Evolutionary conservation across 75 land plant species (phyloP).

Genomic region (Adiantum capillusveneris): DNA sequence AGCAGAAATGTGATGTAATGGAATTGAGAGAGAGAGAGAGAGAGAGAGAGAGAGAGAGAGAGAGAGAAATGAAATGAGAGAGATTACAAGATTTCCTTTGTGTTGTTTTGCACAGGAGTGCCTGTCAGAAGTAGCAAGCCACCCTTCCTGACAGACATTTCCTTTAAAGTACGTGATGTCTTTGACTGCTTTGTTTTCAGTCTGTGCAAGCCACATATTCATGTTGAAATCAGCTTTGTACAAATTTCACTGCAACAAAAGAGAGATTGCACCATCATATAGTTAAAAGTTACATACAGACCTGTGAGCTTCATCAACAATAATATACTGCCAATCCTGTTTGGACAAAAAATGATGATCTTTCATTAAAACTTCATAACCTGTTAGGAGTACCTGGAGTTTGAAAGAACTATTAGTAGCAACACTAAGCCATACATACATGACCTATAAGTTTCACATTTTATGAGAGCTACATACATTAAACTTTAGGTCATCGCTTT

Average conservation of each 20-base stretch:
- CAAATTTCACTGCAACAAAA: constrained; percentile 14
- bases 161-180: constrained; percentile 18
- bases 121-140: constrained; percentile 36
- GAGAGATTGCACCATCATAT: constrained; percentile 10
- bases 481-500: constrained; percentile 12
- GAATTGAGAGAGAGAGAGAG: no score
- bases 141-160: constrained; percentile 22
- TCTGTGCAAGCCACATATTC: constrained; percentile 27
- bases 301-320: constrained; percentile 37
- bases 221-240: neutral
- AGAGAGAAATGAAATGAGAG: neutral
- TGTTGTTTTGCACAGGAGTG: constrained; percentile 41
- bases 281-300: neutral
- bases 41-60: no score
- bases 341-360: constrained; percentile 16
- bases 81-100: constrained; percentile 11
- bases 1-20: no score
- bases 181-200: constrained; percentile 24
- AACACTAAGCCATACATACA: no score
- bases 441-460: no score
- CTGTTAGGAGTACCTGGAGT: constrained; percentile 21
- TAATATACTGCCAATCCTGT: constrained; percentile 23
- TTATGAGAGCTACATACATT: constrained; percentile 5
- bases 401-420: neutral
- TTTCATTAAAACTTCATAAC: constrained; percentile 27